Evolutionary conservation across 2,329 filamentous ascomycete species (phyloP), one percentile per base, ranked within the genome.

Genomic region (Botrytis galanthina): DNA sequence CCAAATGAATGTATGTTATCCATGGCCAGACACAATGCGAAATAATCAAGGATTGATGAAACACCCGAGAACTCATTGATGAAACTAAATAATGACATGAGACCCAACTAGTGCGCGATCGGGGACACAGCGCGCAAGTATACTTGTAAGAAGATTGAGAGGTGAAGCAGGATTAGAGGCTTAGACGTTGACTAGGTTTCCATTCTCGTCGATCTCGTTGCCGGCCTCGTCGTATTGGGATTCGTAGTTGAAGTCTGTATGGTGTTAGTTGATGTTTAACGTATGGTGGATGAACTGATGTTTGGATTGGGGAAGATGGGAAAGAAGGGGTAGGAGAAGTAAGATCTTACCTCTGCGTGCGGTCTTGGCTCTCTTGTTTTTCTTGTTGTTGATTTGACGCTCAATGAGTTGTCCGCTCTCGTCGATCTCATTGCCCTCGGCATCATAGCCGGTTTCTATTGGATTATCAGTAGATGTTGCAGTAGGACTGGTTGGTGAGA

Each of bases 121-220:
- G 7, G 20, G 18, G 9, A 60, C 29, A 35, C 57, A 14, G 57
- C 20, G 32, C 57, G 20, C 32, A 26, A 60, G 20, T 26, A 26
- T 37, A 9, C 51, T 57, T 57, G 51, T 57, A 18, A 29, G 57
- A 32, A 60, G 20, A 26, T 60, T 16, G 35, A 61, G 22, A 61
- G 4, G 44, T 63, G 60, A 63, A 44, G 37, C 14, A 20, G 14
- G 60, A 26, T 39, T 39, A 42, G 26, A 39, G 14, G 60, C 37
- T 62, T 42, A 62, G 22, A 42, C 14, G 35, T 62, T 62, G 1
- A 71, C 59, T 18, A 54, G 7, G 35, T 71, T 63, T 51, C 70
- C 70, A 3, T 71, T 16, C 35, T 62, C 48, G 22, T 72, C 70
- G 37, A 72, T 72, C 26, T 71, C 68, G 20, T 71, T 62, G 3